Percentiles rank a stretch among this genome's conserved stretches.
Conservation (phyloP, 2,329 filamentous ascomycete genomes). For the Colletotrichum sp. region DNA sequence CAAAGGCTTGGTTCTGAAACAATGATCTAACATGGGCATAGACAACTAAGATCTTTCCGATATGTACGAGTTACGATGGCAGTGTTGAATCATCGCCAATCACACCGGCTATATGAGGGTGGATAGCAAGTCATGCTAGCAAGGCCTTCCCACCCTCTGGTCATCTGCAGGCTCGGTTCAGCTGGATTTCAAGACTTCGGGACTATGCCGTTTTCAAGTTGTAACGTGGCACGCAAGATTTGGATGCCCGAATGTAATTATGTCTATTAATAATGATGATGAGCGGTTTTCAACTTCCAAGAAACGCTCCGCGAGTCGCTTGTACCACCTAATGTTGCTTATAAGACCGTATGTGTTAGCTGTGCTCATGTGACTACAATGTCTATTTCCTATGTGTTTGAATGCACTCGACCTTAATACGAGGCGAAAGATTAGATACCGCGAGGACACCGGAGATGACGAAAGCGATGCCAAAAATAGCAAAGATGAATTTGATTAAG, state of each 20-base stretch:
- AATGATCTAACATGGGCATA: not conserved
- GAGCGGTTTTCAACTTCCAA: not conserved
- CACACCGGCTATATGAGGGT: not conserved
- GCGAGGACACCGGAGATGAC: not conserved
- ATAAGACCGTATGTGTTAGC: not conserved
- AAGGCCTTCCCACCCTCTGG: not conserved
- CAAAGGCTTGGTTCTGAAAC: fast-evolving
- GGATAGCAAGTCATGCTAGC: not conserved
- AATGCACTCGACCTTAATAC: not conserved
- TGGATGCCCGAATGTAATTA: not conserved
- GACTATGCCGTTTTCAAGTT: not conserved
- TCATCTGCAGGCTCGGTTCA: not conserved
- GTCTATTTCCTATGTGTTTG: not conserved
- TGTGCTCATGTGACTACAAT: not conserved
- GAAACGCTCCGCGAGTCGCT: not conserved
- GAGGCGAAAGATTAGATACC: not conserved
- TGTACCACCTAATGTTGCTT: not conserved
- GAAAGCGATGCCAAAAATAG: not conserved
- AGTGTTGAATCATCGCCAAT: not conserved
- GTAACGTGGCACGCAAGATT: not conserved
- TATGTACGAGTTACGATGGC: not conserved
- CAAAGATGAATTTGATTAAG: not conserved
- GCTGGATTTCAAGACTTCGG: not conserved
- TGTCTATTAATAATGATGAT: not conserved
- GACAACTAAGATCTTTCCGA: not conserved